These are phyloP conservation scores for Macrolepiota fuliginosa DNA, from an alignment of 768 basidiomycete genomes.

Conservation along the genomic window DNA sequence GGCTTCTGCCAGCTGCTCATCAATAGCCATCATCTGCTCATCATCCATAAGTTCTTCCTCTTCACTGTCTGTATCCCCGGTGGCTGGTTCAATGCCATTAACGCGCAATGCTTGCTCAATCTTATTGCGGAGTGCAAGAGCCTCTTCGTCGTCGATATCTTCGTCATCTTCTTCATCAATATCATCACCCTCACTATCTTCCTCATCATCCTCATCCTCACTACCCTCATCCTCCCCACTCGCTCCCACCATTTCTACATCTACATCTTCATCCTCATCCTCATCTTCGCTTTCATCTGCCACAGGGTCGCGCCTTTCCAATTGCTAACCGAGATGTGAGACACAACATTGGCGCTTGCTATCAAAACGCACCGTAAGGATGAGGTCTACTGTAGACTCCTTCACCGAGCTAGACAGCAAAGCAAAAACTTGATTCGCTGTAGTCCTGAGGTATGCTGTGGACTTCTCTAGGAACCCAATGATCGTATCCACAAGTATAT, in stretches of 20 bases:
- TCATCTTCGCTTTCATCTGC: conserved; percentile 43
- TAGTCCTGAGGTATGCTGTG: conserved; percentile 73
- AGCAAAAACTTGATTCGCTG: conserved; percentile 80
- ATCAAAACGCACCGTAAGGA: conserved; percentile 64
- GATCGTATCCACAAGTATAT: conserved; percentile 84
- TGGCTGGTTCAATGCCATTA: conserved; percentile 55
- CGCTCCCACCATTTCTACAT: conserved; percentile 26
- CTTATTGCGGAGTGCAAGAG: conserved; percentile 61
- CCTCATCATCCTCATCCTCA: conserved; percentile 33
- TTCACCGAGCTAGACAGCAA: conserved; percentile 65
- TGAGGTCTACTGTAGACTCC: conserved; percentile 73
- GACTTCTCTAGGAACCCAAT: conserved; percentile 88
- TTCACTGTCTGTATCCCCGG: conserved; percentile 55
- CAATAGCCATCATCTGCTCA: conserved; percentile 97
- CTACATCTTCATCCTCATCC: conserved; percentile 33
- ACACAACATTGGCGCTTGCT: neutral
- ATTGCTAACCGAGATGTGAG: conserved; percentile 56
- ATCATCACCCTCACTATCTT: conserved; percentile 29
- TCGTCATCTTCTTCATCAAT: conserved; percentile 41
- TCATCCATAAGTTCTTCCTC: conserved; percentile 86
- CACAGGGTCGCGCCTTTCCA: conserved; percentile 66
- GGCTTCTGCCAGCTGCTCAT: conserved; percentile 85
- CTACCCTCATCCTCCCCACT: conserved; percentile 37
- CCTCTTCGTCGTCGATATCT: conserved; percentile 36
- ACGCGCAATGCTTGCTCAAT: conserved; percentile 61